Evolutionary conservation across 371 early-diverging fungal species (phyloP).

Genomic region (Mortierella sp.): DNA sequence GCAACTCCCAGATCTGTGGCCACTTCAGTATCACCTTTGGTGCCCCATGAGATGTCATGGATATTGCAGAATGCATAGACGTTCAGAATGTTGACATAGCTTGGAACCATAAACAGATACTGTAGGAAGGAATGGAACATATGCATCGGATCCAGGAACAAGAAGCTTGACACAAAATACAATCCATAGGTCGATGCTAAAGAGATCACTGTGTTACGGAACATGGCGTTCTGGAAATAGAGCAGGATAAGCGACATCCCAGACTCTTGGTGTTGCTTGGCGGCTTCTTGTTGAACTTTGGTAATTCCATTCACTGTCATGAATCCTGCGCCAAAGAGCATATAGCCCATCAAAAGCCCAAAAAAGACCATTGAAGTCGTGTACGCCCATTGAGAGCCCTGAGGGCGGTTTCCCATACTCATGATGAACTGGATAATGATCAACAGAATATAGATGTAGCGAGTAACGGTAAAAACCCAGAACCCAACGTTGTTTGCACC

Average conservation of each 20-base stretch:
- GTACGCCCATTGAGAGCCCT: constrained; percentile 73
- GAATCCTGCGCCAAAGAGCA: constrained; percentile 51
- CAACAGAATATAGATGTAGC: constrained; percentile 67
- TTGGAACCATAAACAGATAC: constrained; percentile 64
- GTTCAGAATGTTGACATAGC: constrained; percentile 65
- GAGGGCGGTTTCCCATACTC: constrained; percentile 80
- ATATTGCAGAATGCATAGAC: constrained; percentile 73
- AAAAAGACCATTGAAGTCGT: constrained; percentile 59
- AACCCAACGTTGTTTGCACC: constrained; percentile 26
- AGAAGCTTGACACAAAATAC: constrained; percentile 61
- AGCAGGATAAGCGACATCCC: constrained; percentile 29
- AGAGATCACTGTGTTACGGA: constrained; percentile 63
- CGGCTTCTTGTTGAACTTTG: constrained; percentile 32
- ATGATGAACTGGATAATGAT: constrained; percentile 67
- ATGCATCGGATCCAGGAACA: constrained; percentile 70
- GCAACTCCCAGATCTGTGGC: constrained; percentile 68
- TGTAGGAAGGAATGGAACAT: constrained; percentile 71
- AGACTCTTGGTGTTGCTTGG: constrained; percentile 12
- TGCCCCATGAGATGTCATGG: constrained; percentile 86
- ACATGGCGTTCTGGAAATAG: constrained; percentile 34
- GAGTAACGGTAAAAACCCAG: constrained; percentile 55
- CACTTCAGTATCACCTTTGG: constrained; percentile 80
- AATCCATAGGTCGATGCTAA: constrained; percentile 66
- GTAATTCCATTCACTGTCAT: constrained; percentile 56
- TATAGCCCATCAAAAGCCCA: constrained; percentile 61